Evolutionary conservation across 2,329 filamentous ascomycete species (phyloP).

Genomic region (Beauveria medogensis): DNA sequence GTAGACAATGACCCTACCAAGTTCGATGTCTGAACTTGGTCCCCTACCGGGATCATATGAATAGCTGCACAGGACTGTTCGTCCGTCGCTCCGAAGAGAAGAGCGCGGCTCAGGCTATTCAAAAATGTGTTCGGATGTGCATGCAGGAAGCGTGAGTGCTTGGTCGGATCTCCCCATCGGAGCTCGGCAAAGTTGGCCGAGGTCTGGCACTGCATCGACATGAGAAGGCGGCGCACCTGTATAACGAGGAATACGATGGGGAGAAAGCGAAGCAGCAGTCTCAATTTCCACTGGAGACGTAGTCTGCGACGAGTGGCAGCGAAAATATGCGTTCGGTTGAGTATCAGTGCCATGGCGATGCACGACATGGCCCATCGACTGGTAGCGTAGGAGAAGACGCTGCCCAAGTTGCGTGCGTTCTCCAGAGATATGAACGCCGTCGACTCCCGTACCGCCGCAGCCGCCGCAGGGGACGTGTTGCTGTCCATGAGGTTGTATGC

Average conservation of each 20-base stretch:
- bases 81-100: slow-evolving; percentile 69
- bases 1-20: slow-evolving; percentile 70
- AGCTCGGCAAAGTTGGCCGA: slow-evolving; percentile 61
- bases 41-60: slow-evolving; percentile 46
- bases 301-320: slow-evolving; percentile 78
- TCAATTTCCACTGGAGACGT: slow-evolving; percentile 63
- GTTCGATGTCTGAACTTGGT: slow-evolving; percentile 26
- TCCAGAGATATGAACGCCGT: slow-evolving; percentile 43
- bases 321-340: slow-evolving; percentile 91
- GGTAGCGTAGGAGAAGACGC: slow-evolving; percentile 82
- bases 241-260: slow-evolving; percentile 62
- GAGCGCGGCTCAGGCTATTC: slow-evolving; percentile 60
- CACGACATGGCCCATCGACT: slow-evolving; percentile 89
- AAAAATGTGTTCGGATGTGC: slow-evolving; percentile 61
- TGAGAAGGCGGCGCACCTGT: slow-evolving; percentile 64
- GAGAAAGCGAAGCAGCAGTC: slow-evolving; percentile 60
- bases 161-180: slow-evolving; percentile 61
- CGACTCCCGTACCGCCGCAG: slow-evolving; percentile 20
- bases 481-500: slow-evolving; percentile 24
- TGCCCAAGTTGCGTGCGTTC: slow-evolving; percentile 63
- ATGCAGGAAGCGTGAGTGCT: slow-evolving; percentile 60
- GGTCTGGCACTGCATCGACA: slow-evolving; percentile 88
- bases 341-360: slow-evolving; percentile 73
- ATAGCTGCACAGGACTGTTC: slow-evolving; percentile 66
- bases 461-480: not conserved